Evolutionary conservation across 2,329 filamentous ascomycete genomes (phyloP).

Genomic region (Aspergillus vadensis): DNA sequence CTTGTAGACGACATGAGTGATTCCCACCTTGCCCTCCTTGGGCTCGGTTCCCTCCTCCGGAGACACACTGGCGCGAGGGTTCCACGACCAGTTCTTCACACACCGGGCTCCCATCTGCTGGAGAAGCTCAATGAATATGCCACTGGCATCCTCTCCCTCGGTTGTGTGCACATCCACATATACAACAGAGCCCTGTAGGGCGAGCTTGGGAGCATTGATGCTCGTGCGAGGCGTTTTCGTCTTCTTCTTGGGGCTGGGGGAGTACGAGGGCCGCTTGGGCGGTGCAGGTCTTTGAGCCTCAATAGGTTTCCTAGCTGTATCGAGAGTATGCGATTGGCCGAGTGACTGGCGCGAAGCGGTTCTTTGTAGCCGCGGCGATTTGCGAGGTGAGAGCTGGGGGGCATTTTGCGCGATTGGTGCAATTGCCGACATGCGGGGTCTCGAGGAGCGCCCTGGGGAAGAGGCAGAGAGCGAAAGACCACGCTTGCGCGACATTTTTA

Average conservation of each 20-base stretch:
- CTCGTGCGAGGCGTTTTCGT: constrained; percentile 30
- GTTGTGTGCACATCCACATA: constrained; percentile 83
- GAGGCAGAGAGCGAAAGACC: constrained; percentile 56
- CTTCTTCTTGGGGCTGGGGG: constrained; percentile 28
- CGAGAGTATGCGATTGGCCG: constrained; percentile 17
- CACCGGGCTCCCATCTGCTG: constrained; percentile 80
- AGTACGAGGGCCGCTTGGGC: constrained; percentile 18
- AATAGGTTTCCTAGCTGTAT: constrained; percentile 21
- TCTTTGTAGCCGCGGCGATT: constrained; percentile 22
- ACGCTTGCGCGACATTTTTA: constrained; percentile 50
- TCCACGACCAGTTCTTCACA: constrained; percentile 75
- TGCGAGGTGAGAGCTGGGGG: constrained; percentile 32
- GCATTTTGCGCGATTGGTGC: constrained; percentile 24
- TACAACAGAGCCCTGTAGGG: constrained; percentile 72
- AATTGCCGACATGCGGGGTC: constrained; percentile 27
- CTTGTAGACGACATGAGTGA: constrained; percentile 89
- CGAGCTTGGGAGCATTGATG: constrained; percentile 27
- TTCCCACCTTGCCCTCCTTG: constrained; percentile 61
- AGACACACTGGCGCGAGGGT: constrained; percentile 53
- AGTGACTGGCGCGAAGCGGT: constrained; percentile 17
- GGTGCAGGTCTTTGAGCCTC: constrained; percentile 6
- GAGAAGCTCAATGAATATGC: constrained; percentile 78
- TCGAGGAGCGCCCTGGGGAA: constrained; percentile 39
- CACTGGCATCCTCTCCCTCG: constrained; percentile 77
- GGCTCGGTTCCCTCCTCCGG: constrained; percentile 36